A percentile compares a stretch with the other conserved stretches of the same genome.
These are phyloP conservation scores for Penicillium brasilianum DNA, from an alignment of 2,329 filamentous ascomycete genomes.

Conservation along the genomic window DNA sequence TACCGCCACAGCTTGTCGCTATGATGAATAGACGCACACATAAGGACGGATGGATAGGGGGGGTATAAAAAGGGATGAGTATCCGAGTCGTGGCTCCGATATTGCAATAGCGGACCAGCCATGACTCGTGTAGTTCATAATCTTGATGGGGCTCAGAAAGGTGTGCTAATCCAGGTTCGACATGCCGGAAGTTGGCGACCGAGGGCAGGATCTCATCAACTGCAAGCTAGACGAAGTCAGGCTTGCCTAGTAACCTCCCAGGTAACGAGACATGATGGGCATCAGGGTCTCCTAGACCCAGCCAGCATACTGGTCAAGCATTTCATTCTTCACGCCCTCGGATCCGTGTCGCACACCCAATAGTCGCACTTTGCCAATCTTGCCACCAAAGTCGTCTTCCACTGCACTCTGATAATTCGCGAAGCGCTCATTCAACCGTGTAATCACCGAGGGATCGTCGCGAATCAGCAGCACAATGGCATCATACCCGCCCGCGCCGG, in stretches of 20 bases:
- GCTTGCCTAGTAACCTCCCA: constrained; percentile 9
- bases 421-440: constrained; percentile 66
- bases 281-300: constrained; percentile 38
- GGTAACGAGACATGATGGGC: not conserved
- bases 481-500: constrained; percentile 92
- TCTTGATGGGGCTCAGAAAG: constrained; percentile 1
- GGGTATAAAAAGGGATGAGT: constrained; percentile 3
- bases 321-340: constrained; percentile 51
- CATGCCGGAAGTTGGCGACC: constrained; percentile 7
- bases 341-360: constrained; percentile 54
- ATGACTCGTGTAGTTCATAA: constrained; percentile 17
- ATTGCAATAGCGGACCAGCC: constrained; percentile 4
- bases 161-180: constrained; percentile 9
- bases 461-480: constrained; percentile 80
- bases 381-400: constrained; percentile 51
- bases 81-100: constrained; percentile 5
- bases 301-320: constrained; percentile 43
- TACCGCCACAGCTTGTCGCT: constrained; percentile 2
- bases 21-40: constrained; percentile 5
- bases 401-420: constrained; percentile 64
- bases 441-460: constrained; percentile 70
- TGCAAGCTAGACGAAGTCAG: not conserved
- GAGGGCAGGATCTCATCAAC: constrained; percentile 5
- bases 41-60: constrained; percentile 3
- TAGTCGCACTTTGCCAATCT: constrained; percentile 52